Percentiles rank a stretch among this genome's conserved stretches.
phyloP scores from a whole-genome alignment of 139 green algal species.

The Haematococcus lacustris region DNA sequence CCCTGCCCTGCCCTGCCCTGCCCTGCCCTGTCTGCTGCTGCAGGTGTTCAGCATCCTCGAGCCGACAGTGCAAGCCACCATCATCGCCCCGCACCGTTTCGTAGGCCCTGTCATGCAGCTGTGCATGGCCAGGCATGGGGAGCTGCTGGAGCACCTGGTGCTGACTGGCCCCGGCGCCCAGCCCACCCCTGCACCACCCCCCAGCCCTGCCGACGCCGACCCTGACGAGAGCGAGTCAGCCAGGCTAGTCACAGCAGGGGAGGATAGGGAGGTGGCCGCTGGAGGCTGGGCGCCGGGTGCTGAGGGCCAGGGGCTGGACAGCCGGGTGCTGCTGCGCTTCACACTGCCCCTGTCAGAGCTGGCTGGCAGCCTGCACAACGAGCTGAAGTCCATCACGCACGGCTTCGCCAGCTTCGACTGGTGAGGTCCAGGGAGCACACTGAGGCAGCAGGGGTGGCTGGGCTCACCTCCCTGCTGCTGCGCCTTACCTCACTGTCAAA shows the following conservation, averaged over 20 bases:
- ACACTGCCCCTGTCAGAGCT: slow-evolving; percentile 73
- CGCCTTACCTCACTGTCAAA: too few species aligned
- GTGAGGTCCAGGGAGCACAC: background rate
- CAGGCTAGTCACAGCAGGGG: slow-evolving; percentile 2
- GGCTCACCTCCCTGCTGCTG: too few species aligned
- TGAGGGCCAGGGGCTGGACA: background rate
- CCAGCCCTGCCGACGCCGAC: too few species aligned
- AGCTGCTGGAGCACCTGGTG: background rate
- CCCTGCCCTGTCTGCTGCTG: too few species aligned
- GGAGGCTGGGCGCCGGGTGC: background rate
- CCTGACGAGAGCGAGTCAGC: too few species aligned
- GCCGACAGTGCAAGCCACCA: slow-evolving; percentile 83
- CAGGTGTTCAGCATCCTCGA: slow-evolving; percentile 53
- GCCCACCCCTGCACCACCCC: too few species aligned
- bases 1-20: too few species aligned
- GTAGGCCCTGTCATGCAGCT: slow-evolving; percentile 12
- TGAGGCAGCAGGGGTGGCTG: too few species aligned
- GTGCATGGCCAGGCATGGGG: background rate
- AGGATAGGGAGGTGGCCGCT: background rate
- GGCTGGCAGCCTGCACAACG: slow-evolving; percentile 74
- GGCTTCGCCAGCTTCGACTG: slow-evolving; percentile 34
- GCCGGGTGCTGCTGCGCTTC: slow-evolving; percentile 63
- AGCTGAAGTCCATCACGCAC: slow-evolving; percentile 74
- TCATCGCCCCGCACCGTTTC: slow-evolving; percentile 66
- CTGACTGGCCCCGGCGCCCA: slow-evolving; percentile 1